These are phyloP conservation scores for Chrysoporthe puriensis DNA, from an alignment of 2,329 filamentous ascomycete species.

Conservation along the genomic window DNA sequence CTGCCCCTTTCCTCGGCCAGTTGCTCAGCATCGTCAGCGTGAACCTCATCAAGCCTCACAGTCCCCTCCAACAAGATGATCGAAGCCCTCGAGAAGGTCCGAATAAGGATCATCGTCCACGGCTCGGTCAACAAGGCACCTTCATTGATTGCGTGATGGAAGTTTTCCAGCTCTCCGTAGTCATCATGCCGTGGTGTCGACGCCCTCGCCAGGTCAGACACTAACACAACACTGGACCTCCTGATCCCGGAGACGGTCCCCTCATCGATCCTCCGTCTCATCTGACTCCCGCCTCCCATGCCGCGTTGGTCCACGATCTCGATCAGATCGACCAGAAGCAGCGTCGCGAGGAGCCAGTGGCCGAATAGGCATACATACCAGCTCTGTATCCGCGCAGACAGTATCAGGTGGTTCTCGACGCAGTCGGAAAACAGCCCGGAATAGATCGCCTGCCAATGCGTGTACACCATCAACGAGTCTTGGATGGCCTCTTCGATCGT, in stretches of 20 bases:
- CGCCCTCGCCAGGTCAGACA: slow-evolving; percentile 53
- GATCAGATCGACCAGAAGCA: slow-evolving; percentile 59
- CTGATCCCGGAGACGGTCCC: slow-evolving; percentile 46
- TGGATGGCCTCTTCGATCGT: slow-evolving; percentile 50
- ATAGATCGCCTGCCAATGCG: slow-evolving; percentile 59
- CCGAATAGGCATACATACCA: slow-evolving; percentile 63
- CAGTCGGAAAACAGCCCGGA: slow-evolving; percentile 56
- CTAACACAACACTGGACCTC: slow-evolving; percentile 46
- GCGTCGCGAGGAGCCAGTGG: slow-evolving; percentile 61
- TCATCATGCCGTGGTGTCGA: slow-evolving; percentile 39
- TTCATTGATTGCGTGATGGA: slow-evolving; percentile 57
- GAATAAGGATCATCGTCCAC: slow-evolving; percentile 60
- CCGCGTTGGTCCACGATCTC: slow-evolving; percentile 50
- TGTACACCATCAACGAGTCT: slow-evolving; percentile 52
- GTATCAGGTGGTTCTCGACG: slow-evolving; percentile 50
- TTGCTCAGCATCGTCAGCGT: slow-evolving; percentile 34
- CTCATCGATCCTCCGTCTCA: slow-evolving; percentile 34
- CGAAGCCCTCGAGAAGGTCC: slow-evolving; percentile 54
- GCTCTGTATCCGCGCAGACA: slow-evolving; percentile 58
- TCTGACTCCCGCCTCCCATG: slow-evolving; percentile 35
- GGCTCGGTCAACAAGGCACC: slow-evolving; percentile 63
- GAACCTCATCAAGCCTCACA: background rate
- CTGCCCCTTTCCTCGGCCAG: slow-evolving; percentile 32
- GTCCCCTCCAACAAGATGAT: slow-evolving; percentile 42
- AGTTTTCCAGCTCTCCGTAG: slow-evolving; percentile 42